Conservation (phyloP, 495 filamentous ascomycete species). For the Neurospora sp. region DNA sequence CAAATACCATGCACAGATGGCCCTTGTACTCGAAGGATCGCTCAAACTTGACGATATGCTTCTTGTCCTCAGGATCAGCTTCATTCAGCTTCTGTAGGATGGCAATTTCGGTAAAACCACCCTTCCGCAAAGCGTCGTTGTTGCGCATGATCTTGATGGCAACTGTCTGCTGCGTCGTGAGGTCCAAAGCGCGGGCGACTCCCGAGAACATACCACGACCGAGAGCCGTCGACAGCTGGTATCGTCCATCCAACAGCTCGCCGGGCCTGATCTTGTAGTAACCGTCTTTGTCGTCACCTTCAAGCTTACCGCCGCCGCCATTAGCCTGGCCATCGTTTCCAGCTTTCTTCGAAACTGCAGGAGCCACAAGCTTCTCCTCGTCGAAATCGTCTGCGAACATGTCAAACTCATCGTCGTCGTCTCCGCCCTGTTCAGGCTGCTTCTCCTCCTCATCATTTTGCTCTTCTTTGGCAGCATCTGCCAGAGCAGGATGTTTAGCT, state of each 20-base stretch:
- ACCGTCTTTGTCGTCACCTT: slow-evolving; percentile 88
- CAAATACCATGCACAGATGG: slow-evolving; percentile 93
- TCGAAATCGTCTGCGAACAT: slow-evolving; percentile 93
- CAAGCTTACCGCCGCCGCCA: slow-evolving; percentile 69
- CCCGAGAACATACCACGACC: slow-evolving; percentile 94
- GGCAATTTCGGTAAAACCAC: slow-evolving; percentile 87
- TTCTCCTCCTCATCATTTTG: slow-evolving; percentile 25
- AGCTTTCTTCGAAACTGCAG: slow-evolving; percentile 33
- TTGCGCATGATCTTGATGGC: slow-evolving; percentile 93
- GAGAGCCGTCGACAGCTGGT: slow-evolving; percentile 77
- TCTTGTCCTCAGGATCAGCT: slow-evolving; percentile 82
- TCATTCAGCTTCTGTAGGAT: slow-evolving; percentile 76
- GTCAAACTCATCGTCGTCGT: slow-evolving; percentile 63
- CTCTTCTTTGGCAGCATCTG: slow-evolving; percentile 11
- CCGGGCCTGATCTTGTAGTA: slow-evolving; percentile 90
- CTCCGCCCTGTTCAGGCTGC: slow-evolving; percentile 32
- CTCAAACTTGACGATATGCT: slow-evolving; percentile 81
- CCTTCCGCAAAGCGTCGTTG: slow-evolving; percentile 87
- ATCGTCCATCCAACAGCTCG: slow-evolving; percentile 78
- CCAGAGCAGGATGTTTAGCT: slow-evolving; percentile 13
- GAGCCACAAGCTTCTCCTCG: slow-evolving; percentile 76
- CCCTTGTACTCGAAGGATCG: slow-evolving; percentile 87
- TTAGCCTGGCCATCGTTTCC: slow-evolving; percentile 21
- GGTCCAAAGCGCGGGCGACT: slow-evolving; percentile 84
- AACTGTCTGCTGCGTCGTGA: slow-evolving; percentile 57